These are phyloP conservation scores for Dicorynia guianensis DNA, from an alignment of 306 rosid genomes.

Conservation along the genomic window DNA sequence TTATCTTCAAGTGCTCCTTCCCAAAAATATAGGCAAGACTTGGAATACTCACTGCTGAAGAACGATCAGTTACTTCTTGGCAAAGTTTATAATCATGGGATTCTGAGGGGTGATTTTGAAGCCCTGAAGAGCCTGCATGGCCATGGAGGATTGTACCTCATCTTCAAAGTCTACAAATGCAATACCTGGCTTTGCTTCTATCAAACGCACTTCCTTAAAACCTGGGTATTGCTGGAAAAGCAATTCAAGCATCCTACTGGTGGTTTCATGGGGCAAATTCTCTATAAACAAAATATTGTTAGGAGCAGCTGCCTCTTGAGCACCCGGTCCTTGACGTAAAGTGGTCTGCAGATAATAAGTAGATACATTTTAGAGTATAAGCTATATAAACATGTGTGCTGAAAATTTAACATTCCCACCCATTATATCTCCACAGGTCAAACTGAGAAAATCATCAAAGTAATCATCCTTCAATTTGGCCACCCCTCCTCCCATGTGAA, in stretches of 20 bases:
- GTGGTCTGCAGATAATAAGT: slow-evolving; percentile 57
- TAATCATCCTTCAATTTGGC: neutral
- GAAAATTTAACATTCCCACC: neutral
- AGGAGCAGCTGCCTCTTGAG: slow-evolving; percentile 82
- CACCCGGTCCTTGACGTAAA: slow-evolving; percentile 68
- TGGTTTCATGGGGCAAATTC: slow-evolving; percentile 91
- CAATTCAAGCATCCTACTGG: slow-evolving; percentile 88
- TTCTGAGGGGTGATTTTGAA: slow-evolving; percentile 94
- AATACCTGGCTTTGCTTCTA: slow-evolving; percentile 97
- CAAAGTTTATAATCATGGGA: slow-evolving; percentile 84
- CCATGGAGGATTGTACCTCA: slow-evolving; percentile 90
- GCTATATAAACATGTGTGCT: neutral
- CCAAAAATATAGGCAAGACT: slow-evolving; percentile 24
- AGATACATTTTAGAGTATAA: slow-evolving; percentile 24
- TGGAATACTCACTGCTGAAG: slow-evolving; percentile 27
- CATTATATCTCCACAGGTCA: slow-evolving; percentile 15
- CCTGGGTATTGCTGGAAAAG: slow-evolving; percentile 97
- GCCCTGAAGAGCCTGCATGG: slow-evolving; percentile 96
- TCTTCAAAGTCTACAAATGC: slow-evolving; percentile 96
- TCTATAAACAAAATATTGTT: slow-evolving; percentile 91
- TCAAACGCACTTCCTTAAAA: slow-evolving; percentile 95
- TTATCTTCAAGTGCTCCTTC: slow-evolving; percentile 32
- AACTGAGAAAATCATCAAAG: neutral
- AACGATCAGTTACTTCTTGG: slow-evolving; percentile 71
- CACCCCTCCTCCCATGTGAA: no score